Conservation (phyloP, 1,139 yeast species). For the Scheffersomyces parashehatae region DNA sequence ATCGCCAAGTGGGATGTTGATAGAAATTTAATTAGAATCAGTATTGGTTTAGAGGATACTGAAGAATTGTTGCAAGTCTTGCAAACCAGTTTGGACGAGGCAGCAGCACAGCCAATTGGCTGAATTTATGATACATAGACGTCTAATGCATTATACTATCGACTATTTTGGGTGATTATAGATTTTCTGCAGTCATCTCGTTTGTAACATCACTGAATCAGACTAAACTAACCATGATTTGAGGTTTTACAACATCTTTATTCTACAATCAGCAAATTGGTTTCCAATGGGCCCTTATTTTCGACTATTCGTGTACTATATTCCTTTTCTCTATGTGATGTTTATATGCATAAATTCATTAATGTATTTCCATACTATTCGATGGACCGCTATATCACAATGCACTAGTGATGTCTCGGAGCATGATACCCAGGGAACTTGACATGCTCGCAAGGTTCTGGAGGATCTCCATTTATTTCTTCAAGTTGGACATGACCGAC, state of each 20-base stretch:
- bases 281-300: too few relatives aligned
- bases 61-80: conserved; percentile 58
- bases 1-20: conserved; percentile 86
- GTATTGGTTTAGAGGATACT: conserved; percentile 77
- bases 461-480: conserved; percentile 34
- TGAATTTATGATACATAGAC: background rate
- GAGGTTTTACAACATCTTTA: too few relatives aligned
- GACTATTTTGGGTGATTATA: conserved; percentile 1
- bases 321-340: too few relatives aligned
- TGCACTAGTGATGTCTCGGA: background rate
- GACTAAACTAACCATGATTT: too few relatives aligned
- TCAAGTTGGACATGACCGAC: conserved; percentile 58
- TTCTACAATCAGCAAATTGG: too few relatives aligned
- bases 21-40: conserved; percentile 73
- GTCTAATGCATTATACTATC: conserved; percentile 8
- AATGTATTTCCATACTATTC: too few relatives aligned
- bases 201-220: too few relatives aligned
- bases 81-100: conserved; percentile 58
- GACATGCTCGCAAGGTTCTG: conserved; percentile 37
- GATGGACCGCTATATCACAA: too few relatives aligned
- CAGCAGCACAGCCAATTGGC: conserved; percentile 24
- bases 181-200: background rate
- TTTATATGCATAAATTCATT: too few relatives aligned
- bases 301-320: too few relatives aligned
- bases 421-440: conserved; percentile 31